Base-by-base conservation (phyloP, 2,329 filamentous ascomycete genomes). In the Arthrobotrys entomopaga region DNA sequence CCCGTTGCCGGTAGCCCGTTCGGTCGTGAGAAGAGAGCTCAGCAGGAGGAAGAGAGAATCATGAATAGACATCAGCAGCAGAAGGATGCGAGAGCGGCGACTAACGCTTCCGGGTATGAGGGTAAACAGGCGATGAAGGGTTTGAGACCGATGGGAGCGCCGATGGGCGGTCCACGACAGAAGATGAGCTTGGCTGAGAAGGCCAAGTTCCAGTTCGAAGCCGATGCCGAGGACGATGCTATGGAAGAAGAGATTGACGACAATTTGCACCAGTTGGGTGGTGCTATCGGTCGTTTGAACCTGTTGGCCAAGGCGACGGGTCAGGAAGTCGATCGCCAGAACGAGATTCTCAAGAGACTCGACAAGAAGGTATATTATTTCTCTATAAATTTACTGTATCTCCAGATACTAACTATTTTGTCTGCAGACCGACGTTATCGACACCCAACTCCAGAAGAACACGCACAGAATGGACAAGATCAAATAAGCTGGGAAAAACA, bases 1-100 rank as follows among this genome's bases (percentile, higher is more conserved):
- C 87, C 93, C 20, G 90, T 93, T 79, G 89, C 93, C 24, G 84
- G 85, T 61, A 92, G 92, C 78, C 90, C 90, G 0, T 92, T 97
- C 80, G 95, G 91, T 0, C 88, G 87, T 13, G 88, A 87, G 76
- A 86, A 86, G 77, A 86, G 89, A 50, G 86, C 86, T 26, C 84
- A 85, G 64, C 87, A 87, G 67, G 86, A 87, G 46, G 91, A 95
- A 77, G 84, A 89, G 58, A 85, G 87, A 64, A 86, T 91, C 50
- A 84, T 96, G 79, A 87, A 90, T 52, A 89, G 89, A 67, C 87
- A 91, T 78, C 86, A 89, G 38, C 80, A 84, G 70, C 89, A 93
- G 75, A 84, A 88, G 22, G 88, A 88, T 7, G 85, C 88, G 78
- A 86, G 89, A 71, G 89, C 91, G 53, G 82, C 87, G 8, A 88